phyloP scores from a whole-genome alignment of 2,329 filamentous ascomycete genomes.

The Blastomyces gilchristii region DNA sequence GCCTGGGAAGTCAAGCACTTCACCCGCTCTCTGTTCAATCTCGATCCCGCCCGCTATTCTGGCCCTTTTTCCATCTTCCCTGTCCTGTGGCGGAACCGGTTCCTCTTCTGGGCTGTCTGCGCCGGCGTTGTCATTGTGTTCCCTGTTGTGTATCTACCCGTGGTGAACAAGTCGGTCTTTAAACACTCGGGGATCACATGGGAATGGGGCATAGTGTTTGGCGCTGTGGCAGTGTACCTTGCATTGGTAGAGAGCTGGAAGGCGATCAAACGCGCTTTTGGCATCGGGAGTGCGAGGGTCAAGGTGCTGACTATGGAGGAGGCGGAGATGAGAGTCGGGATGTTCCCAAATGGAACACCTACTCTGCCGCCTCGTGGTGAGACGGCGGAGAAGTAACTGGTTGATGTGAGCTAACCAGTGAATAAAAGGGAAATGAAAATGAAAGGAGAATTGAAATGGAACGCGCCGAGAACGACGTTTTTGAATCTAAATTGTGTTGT shows the following conservation, averaged over 20 bases:
- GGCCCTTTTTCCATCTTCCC: slow-evolving; percentile 53
- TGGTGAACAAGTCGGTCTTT: slow-evolving; percentile 54
- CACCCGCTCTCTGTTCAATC: slow-evolving; percentile 62
- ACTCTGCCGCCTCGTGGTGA: slow-evolving; percentile 12
- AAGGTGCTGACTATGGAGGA: slow-evolving; percentile 24
- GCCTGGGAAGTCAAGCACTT: slow-evolving; percentile 71
- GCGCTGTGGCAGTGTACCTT: slow-evolving; percentile 51
- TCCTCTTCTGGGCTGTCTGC: slow-evolving; percentile 56
- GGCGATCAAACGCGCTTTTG: slow-evolving; percentile 46
- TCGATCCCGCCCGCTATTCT: slow-evolving; percentile 45
- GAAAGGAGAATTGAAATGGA: background rate
- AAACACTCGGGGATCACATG: slow-evolving; percentile 54
- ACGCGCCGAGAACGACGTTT: background rate
- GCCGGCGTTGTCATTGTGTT: slow-evolving; percentile 47
- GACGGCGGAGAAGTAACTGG: slow-evolving; percentile 11
- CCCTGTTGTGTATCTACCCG: slow-evolving; percentile 56
- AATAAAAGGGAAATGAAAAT: background rate
- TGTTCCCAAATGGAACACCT: slow-evolving; percentile 14
- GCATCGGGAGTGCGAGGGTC: slow-evolving; percentile 28
- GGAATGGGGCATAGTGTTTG: slow-evolving; percentile 60
- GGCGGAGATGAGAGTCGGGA: slow-evolving; percentile 25
- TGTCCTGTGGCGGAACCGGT: slow-evolving; percentile 60
- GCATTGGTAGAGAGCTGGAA: slow-evolving; percentile 55
- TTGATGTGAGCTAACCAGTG: slow-evolving; percentile 13
- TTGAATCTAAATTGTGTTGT: background rate